These are phyloP conservation scores for Gossypium turneri DNA, from an alignment of 345 rosid genomes.

Conservation along the genomic window DNA sequence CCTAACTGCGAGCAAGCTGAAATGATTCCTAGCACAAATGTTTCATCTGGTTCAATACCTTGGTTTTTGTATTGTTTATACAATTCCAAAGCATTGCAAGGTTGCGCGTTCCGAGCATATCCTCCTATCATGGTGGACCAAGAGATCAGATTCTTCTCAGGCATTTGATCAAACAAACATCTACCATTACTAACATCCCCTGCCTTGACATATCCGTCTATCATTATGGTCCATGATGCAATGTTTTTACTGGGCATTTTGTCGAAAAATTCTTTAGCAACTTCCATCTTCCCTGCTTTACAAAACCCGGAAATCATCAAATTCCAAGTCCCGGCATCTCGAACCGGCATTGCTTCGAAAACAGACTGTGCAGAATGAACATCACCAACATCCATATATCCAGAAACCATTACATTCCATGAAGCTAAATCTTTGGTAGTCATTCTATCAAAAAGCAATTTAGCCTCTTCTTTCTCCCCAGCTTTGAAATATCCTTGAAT, in stretches of 20 bases:
- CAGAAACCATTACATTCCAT: constrained; percentile 30
- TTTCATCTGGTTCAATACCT: constrained; percentile 26
- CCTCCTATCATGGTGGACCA: constrained; percentile 36
- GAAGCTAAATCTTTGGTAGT: constrained; percentile 27
- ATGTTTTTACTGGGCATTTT: constrained; percentile 28
- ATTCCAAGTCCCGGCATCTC: constrained; percentile 27
- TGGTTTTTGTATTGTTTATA: constrained; percentile 17
- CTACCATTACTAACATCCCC: constrained; percentile 28
- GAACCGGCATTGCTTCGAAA: constrained; percentile 23
- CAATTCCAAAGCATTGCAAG: constrained; percentile 32
- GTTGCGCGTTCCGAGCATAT: constrained; percentile 30
- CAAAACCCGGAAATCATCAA: constrained; percentile 30
- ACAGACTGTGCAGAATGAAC: constrained; percentile 20
- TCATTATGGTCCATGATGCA: constrained; percentile 32
- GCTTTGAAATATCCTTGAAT: constrained; percentile 31
- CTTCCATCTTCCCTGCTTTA: constrained; percentile 24
- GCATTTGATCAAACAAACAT: constrained; percentile 30
- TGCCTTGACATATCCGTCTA: constrained; percentile 30
- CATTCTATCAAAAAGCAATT: constrained; percentile 28
- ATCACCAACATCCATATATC: constrained; percentile 25
- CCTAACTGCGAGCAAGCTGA: constrained; percentile 36
- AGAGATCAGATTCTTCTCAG: constrained; percentile 26
- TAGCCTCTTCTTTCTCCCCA: constrained; percentile 30
- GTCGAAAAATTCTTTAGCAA: constrained; percentile 22
- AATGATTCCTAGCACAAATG: constrained; percentile 26